Evolutionary conservation across 2,329 filamentous ascomycete genomes (phyloP).

Genomic region (Aspergillus texensis): DNA sequence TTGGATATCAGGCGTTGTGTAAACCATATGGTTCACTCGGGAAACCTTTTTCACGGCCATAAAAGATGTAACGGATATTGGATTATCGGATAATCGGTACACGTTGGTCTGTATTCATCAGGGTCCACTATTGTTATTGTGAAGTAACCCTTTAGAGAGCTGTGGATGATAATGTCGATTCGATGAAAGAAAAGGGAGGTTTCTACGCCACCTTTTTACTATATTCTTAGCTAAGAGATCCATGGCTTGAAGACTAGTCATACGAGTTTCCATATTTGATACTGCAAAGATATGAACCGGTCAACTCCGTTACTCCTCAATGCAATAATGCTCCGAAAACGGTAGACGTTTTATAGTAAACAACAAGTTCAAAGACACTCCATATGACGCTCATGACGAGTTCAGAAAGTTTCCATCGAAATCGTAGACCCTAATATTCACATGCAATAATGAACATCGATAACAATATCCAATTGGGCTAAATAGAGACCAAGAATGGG

Average conservation of each 20-base stretch:
- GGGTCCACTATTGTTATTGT: neutral
- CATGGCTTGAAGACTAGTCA: neutral
- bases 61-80: neutral
- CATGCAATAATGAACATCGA: neutral
- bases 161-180: neutral
- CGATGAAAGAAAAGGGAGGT: neutral
- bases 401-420: neutral
- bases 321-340: neutral
- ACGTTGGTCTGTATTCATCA: neutral
- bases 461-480: neutral
- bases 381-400: neutral
- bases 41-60: neutral
- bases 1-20: neutral
- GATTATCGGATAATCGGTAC: neutral
- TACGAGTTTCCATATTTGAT: neutral
- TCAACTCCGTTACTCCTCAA: conserved; percentile 1
- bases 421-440: neutral
- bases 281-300: neutral
- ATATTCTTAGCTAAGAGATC: neutral
- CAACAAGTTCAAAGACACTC: neutral
- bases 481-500: neutral
- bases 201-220: neutral
- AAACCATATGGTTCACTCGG: neutral
- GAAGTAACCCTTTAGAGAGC: neutral
- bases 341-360: neutral